A percentile compares a stretch with the other conserved stretches of the same genome.
These are phyloP conservation scores for Fragilaria crotonensis DNA, from an alignment of 108 stramenopile species.

Conservation along the genomic window DNA sequence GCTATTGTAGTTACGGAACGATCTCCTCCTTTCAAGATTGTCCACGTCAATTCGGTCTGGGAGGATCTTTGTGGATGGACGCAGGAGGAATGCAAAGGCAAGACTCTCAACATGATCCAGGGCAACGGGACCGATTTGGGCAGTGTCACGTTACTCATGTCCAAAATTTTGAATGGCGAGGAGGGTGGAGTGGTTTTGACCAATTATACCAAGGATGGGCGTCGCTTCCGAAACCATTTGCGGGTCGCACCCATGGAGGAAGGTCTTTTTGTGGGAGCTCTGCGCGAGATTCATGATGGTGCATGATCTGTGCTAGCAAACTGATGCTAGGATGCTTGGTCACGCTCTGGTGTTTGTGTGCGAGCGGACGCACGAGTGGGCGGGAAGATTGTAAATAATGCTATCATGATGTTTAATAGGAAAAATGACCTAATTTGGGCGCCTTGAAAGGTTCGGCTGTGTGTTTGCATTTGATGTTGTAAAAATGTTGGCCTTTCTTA, in stretches of 20 bases:
- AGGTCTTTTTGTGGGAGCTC: conserved; percentile 67
- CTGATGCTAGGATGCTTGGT: too few species aligned
- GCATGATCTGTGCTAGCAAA: too few species aligned
- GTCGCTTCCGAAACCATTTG: conserved; percentile 56
- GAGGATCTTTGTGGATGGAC: conserved; percentile 62
- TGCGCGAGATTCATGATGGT: conserved; percentile 43
- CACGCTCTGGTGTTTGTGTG: too few species aligned
- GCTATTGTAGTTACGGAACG: conserved; percentile 69
- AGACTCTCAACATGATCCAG: conserved; percentile 40
- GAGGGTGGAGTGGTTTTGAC: conserved; percentile 59
- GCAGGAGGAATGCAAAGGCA: conserved; percentile 45
- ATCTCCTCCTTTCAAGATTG: conserved; percentile 48
- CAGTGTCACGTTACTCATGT: conserved; percentile 44
- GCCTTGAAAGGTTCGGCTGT: too few species aligned
- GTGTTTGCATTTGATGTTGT: too few species aligned
- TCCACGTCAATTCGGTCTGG: conserved; percentile 68
- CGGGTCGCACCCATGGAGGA: conserved; percentile 55
- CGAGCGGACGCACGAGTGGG: too few species aligned
- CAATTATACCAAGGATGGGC: conserved; percentile 64
- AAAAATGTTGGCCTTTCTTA: too few species aligned
- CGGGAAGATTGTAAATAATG: too few species aligned
- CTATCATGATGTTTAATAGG: too few species aligned
- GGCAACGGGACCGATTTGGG: conserved; percentile 56
- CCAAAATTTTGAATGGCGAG: conserved; percentile 42
- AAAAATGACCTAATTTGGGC: too few species aligned